Base-by-base conservation (phyloP, 331 rosid species). In the Malus hybrid region DNA sequence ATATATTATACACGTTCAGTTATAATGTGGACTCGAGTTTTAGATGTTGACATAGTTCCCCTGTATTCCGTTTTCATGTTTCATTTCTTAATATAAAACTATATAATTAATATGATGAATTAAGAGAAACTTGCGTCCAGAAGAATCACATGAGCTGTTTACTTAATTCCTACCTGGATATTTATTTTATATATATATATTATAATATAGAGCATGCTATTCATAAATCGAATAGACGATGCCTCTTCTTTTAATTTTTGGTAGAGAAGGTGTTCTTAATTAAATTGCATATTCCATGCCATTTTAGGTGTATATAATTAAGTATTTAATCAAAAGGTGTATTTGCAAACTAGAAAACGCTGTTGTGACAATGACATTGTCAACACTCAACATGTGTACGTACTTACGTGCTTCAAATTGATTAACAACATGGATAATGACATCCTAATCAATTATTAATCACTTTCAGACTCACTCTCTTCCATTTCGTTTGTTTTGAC, bases 301-400 rank as follows among this genome's bases (percentile, higher is more conserved):
- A 61, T 27, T 24, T 61, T 61, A 27, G 66, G 10, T 50, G 5
- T 50, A 16, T 52, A 16, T 18, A 54, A 16, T 19, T 61, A 11
- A 12, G 16, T 28, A 62, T 28, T 28, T 9, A 33, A 65, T 18
- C n/a, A 50, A 60, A 28, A 7, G 57, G 39, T 32, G 27, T 2
- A 5, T 50, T 50, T 36, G 56, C 69, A 57, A 68, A 66, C 75
- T 62, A 63, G 61, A 10, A 73, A 52, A 36, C 27, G 69, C 52
- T 50, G 75, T 61, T 71, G 28, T 42, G 83, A 76, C 27, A 54
- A 56, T 52, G 81, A 85, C 75, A 19, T 9, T 65, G 24, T 18
- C 44, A 32, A 61, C 9, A 16, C 56, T 50, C 56, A 50, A 50
- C 8, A 50, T 3, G 56, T 50, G 56, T 50, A 15, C 56, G 8